Conservation (phyloP, 305 asterid species). For the Fraxinus velutina region DNA sequence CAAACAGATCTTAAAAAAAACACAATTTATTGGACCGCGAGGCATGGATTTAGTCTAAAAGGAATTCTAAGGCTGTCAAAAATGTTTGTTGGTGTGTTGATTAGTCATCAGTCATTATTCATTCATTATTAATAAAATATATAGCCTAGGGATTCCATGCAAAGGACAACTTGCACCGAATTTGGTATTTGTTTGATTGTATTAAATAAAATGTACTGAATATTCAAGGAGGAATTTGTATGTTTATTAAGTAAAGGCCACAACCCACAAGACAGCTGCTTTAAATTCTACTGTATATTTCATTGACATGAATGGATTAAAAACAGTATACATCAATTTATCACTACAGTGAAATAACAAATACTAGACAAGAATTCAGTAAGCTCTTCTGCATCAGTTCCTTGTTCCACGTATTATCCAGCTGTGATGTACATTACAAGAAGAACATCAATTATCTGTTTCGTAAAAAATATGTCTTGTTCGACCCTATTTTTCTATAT, state of each 20-base stretch:
- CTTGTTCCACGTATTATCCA: background rate
- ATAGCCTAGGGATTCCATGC: background rate
- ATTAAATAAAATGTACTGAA: background rate
- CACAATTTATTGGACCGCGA: too few species aligned
- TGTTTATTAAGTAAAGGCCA: background rate
- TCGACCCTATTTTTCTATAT: background rate
- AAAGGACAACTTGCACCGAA: background rate
- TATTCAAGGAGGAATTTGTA: background rate
- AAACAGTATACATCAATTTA: background rate
- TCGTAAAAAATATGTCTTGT: background rate
- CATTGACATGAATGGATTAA: background rate
- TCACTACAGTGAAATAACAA: background rate
- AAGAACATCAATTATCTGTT: background rate
- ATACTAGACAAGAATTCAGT: background rate
- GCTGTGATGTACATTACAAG: background rate
- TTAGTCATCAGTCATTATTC: background rate
- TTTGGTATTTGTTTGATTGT: background rate
- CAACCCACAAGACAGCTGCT: background rate
- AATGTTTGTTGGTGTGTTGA: background rate
- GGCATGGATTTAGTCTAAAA: too few species aligned
- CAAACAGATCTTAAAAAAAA: too few species aligned
- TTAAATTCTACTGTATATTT: too few species aligned
- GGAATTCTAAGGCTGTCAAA: background rate
- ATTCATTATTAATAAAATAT: too few species aligned
- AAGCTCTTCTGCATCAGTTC: background rate